Percentiles rank a stretch among this genome's conserved stretches.
phyloP scores from a whole-genome alignment of 2,329 filamentous ascomycete species.

The Cercospora sp. region DNA sequence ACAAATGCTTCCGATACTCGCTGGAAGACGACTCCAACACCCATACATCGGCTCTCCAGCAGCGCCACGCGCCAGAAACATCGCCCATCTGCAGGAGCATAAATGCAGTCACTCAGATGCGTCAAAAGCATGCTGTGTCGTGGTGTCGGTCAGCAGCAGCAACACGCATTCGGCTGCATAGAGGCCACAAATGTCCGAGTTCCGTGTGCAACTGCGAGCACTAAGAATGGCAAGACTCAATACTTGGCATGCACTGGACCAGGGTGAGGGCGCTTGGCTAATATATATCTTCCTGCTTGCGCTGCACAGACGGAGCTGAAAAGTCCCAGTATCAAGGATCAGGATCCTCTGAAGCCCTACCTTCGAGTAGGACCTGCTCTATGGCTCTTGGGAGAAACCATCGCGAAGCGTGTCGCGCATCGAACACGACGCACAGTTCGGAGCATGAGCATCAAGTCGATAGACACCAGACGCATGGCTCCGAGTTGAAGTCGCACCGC shows the following conservation, averaged over 20 bases:
- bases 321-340: neutral
- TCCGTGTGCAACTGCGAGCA: neutral
- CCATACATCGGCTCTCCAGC: neutral
- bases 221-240: slow-evolving; percentile 6
- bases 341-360: neutral
- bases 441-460: neutral
- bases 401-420: neutral
- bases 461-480: neutral
- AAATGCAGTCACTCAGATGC: neutral
- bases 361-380: neutral
- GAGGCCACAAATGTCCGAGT: neutral
- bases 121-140: neutral
- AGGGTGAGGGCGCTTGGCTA: slow-evolving; percentile 3
- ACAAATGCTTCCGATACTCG: neutral
- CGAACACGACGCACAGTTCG: neutral
- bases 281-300: slow-evolving; percentile 5
- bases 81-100: neutral
- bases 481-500: neutral
- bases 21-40: neutral
- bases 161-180: neutral
- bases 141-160: neutral
- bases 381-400: neutral
- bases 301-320: slow-evolving; percentile 5
- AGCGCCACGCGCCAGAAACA: neutral
- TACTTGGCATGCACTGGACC: slow-evolving; percentile 6